Evolutionary conservation across 768 basidiomycete genomes (phyloP), one percentile per base, ranked within the genome.

Genomic region (Tulasnella sp.): DNA sequence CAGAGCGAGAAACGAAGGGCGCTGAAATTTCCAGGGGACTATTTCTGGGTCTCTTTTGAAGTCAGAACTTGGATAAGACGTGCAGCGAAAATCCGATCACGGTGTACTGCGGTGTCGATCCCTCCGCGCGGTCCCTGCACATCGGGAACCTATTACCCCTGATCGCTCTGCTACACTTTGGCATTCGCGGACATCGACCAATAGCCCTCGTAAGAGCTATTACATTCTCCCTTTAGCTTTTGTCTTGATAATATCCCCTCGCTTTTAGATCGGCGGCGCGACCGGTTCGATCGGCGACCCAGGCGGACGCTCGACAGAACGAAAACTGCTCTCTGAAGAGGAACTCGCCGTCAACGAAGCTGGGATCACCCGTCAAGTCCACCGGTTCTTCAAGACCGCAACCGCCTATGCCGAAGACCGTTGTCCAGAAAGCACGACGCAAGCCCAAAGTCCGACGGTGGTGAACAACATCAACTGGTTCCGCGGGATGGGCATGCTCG

Each of bases 271-370:
- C 78, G 96, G 97, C 37, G 95, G 94, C 0, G 95, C 94, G 9
- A 98, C 96, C 0, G 97, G 94, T 9, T 88, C 90, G n/a, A 89
- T 99, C 62, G 97, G 97, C 6, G 97, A 99, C 78, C 97, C 97
- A 8, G 96, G 95, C 4, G 96, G 97, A 1, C 86, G 95, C 40
- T 84, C 85, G 5, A 87, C 87, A 0, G 96, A 97, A 80, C 88
- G 97, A 26, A 85, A 88, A 69, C 83, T 87, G 3, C 86, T 94
- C 5, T 83, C 88, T 40, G 79, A 80, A 14, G 79, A 84, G 11
- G 83, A 86, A 67, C 86, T 95, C 3, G 83, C 86, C 42, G 75
- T 81, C 67, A 98, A 98, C 76, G 88, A 90, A 52, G 71, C 76
- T 14, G 82, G 83, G 19, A 86, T 99, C 70, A 85, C 86, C 0